These are phyloP conservation scores for Leccinellum albellum DNA, from an alignment of 768 basidiomycete species.

Conservation along the genomic window DNA sequence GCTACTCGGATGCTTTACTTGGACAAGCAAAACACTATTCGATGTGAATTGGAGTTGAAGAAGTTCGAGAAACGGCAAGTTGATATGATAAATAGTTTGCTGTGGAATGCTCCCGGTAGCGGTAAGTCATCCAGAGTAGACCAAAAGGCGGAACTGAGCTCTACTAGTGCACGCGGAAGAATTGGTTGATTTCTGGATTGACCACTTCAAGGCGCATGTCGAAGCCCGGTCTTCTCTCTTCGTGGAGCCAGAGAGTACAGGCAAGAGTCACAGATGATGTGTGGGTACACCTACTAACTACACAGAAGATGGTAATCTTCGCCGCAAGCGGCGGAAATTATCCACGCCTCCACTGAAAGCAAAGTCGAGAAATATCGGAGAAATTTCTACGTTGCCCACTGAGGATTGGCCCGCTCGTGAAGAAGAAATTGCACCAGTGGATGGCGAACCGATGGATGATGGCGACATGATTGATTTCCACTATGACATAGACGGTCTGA, in stretches of 20 bases:
- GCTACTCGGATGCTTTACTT: conserved; percentile 64
- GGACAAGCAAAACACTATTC: conserved; percentile 53
- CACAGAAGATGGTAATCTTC: conserved; percentile 36
- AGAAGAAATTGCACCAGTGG: conserved; percentile 2
- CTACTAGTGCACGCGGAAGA: conserved; percentile 58
- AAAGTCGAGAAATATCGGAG: neutral
- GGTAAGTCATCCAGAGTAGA: conserved; percentile 41
- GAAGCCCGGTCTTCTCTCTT: conserved; percentile 48
- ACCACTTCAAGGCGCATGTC: conserved; percentile 67
- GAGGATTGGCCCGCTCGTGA: conserved; percentile 16
- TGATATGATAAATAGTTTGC: conserved; percentile 54
- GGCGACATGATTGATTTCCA: conserved; percentile 22
- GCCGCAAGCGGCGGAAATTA: conserved; percentile 48
- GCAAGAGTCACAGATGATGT: conserved; percentile 6
- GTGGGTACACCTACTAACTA: conserved; percentile 2
- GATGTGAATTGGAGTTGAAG: conserved; percentile 49
- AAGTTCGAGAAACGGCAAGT: conserved; percentile 52
- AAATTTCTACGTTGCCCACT: neutral
- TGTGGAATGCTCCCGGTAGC: conserved; percentile 63
- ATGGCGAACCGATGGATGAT: conserved; percentile 7
- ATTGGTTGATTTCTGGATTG: conserved; percentile 72
- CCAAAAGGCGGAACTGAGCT: conserved; percentile 2
- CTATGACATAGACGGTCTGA: conserved; percentile 24
- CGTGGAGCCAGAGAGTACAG: conserved; percentile 2
- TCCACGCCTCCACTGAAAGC: conserved; percentile 4